Percentiles rank a stretch among this genome's conserved stretches.
Evolutionary conservation across 139 green algal genomes (phyloP).

Genomic region (Limnomonas spitsbergensis): DNA sequence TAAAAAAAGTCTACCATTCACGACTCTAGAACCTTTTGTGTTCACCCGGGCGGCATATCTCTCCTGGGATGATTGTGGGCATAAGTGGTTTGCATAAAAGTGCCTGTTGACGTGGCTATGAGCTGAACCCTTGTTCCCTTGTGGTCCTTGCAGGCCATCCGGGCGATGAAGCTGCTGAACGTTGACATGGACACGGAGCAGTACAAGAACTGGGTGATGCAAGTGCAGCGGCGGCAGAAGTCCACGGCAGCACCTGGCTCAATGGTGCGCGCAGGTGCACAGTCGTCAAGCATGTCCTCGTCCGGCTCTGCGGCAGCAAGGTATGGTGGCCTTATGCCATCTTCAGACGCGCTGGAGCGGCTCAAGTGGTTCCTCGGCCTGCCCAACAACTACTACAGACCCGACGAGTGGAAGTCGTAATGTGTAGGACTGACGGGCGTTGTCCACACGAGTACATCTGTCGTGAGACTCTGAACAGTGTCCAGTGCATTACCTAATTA

Average conservation of each 20-base stretch:
- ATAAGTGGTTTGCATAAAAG: too few relatives aligned
- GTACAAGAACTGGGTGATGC: not conserved
- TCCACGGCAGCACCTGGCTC: not conserved
- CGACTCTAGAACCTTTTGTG: too few relatives aligned
- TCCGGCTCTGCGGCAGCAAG: not conserved
- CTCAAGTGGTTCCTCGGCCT: conserved; percentile 19
- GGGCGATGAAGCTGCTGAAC: conserved; percentile 8
- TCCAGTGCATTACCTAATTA: too few relatives aligned
- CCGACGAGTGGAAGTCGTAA: too few relatives aligned
- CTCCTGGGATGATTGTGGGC: too few relatives aligned
- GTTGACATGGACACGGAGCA: not conserved
- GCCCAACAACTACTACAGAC: conserved; percentile 19
- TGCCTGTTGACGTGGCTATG: too few relatives aligned
- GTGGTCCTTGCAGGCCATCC: conserved; percentile 7
- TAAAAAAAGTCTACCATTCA: too few relatives aligned
- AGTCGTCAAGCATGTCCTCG: not conserved
- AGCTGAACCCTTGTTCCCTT: too few relatives aligned
- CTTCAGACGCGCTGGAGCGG: conserved; percentile 7
- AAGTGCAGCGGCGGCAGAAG: not conserved
- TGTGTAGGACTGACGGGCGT: too few relatives aligned
- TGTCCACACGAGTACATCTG: too few relatives aligned
- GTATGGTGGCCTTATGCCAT: not conserved
- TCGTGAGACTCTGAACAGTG: too few relatives aligned
- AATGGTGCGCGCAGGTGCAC: not conserved
- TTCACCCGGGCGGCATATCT: too few relatives aligned